Percentiles rank a stretch among this genome's conserved stretches.
Evolutionary conservation across 2,329 filamentous ascomycete genomes (phyloP).

Genomic region (Claviceps sp.): DNA sequence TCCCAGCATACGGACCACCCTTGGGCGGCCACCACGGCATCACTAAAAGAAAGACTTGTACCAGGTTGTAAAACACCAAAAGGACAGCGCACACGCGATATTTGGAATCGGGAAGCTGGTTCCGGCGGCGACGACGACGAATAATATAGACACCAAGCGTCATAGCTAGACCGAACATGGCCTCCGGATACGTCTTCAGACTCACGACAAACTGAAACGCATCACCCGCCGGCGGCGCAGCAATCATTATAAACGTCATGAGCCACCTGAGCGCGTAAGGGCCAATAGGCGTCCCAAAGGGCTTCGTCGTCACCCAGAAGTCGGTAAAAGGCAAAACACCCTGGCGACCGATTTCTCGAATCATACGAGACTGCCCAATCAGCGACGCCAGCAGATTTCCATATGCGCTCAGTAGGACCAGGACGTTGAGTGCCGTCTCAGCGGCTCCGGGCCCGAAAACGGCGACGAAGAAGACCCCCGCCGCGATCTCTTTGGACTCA

Average conservation of each 20-base stretch:
- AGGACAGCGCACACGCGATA: slow-evolving; percentile 47
- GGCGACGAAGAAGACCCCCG: slow-evolving; percentile 43
- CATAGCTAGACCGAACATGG: slow-evolving; percentile 44
- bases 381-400: slow-evolving; percentile 45
- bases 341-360: slow-evolving; percentile 48
- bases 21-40: slow-evolving; percentile 62
- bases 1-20: slow-evolving; percentile 43
- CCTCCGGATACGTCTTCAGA: slow-evolving; percentile 42
- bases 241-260: slow-evolving; percentile 45
- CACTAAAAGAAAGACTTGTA: slow-evolving; percentile 48
- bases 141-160: slow-evolving; percentile 44
- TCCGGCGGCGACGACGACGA: slow-evolving; percentile 32
- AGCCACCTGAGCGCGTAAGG: slow-evolving; percentile 45
- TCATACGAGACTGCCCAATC: slow-evolving; percentile 40
- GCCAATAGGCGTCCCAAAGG: slow-evolving; percentile 49
- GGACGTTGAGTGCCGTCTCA: slow-evolving; percentile 40
- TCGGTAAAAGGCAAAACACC: slow-evolving; percentile 46
- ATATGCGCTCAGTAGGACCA: slow-evolving; percentile 43
- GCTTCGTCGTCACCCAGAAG: slow-evolving; percentile 50
- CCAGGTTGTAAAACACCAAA: slow-evolving; percentile 44
- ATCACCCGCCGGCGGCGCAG: slow-evolving; percentile 47
- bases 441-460: slow-evolving; percentile 39
- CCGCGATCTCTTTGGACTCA: slow-evolving; percentile 32
- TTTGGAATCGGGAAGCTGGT: slow-evolving; percentile 17
- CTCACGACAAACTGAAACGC: slow-evolving; percentile 53